Evolutionary conservation across 192 early-diverging fungal species (phyloP).

Genomic region (Rhizoclosmatium sp.): DNA sequence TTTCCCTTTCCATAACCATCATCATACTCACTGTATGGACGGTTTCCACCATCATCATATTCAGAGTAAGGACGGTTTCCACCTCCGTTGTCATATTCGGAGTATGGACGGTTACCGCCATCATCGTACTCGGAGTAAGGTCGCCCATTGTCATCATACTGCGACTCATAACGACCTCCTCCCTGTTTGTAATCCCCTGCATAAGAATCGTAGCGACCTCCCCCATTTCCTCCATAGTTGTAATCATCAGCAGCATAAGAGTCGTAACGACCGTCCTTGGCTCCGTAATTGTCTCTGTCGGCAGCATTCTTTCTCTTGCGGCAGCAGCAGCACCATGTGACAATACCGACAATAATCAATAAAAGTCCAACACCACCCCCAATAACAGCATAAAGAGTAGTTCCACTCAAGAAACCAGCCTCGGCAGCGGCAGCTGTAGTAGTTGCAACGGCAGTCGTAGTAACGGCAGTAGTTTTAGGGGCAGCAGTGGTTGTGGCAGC

Average conservation of each 20-base stretch:
- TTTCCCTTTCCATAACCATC: neutral
- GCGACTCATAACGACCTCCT: neutral
- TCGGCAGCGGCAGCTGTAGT: neutral
- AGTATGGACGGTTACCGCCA: neutral
- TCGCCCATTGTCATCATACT: neutral
- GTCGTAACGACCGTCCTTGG: neutral
- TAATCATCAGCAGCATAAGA: too few relatives aligned
- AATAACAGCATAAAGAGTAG: neutral
- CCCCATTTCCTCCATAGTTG: too few relatives aligned
- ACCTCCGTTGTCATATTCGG: too few relatives aligned
- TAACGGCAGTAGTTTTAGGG: neutral
- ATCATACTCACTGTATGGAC: neutral
- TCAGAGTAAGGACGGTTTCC: neutral
- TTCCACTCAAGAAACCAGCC: neutral
- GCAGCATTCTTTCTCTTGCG: neutral
- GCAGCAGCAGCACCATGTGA: neutral
- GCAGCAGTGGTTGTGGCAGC: neutral
- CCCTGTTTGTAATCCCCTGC: neutral
- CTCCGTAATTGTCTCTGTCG: neutral
- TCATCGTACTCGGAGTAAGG: neutral
- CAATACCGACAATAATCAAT: neutral
- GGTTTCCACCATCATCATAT: neutral
- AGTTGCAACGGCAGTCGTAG: neutral
- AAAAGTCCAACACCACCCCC: neutral
- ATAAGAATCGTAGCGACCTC: neutral